Evolutionary conservation across 352 stramenopile species (phyloP), one percentile per base, ranked within the genome.

Genomic region (Globisporangium radiosum): DNA sequence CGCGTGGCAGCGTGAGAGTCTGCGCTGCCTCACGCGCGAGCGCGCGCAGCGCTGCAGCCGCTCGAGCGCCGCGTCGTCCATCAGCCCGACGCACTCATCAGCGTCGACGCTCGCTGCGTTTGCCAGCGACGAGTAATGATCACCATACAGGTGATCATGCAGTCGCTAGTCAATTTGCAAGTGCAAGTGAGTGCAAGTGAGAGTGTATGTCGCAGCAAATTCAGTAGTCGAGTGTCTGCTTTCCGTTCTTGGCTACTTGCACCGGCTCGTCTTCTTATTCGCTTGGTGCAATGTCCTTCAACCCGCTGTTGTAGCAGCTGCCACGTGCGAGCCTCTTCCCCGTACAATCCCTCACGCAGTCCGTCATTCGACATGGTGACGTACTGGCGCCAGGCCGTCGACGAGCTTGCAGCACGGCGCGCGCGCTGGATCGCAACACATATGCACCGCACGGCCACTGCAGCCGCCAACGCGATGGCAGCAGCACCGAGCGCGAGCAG

Each of bases 11-110:
- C 62, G 53, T 38, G 56, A 43, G 57, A 65, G 68, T 11, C 63
- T 80, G 17, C 67, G 65, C 33, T 60, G 73, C 49, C 54, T 86
- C 7, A 69, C 71, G 11, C 47, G 63, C 36, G 64, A 81, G 50
- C 71, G 71, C 54, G 57, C 68, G 55, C 69, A 60, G 15, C 63
- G 47, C 39, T 36, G 37, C 42, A 65, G 60, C 54, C 40, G 42
- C 19, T 4, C 36, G 10, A 58, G 56, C 56, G 45, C 38, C 6
- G 33, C 39, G 14, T 53, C 50, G 10, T 59, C 61, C 2, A 6
- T 39, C 4, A 66, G 48, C 36, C 56, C 56, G 37, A 66, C 61
- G 14, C 65, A 65, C 49, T 81, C 70, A 6, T 67, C 73, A 37
- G 60, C 60, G 14, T 81, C 68, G 38, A 73, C 70, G 33, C 62